Conservation (phyloP, 805 yeast species). For the Priceomyces carsonii region DNA sequence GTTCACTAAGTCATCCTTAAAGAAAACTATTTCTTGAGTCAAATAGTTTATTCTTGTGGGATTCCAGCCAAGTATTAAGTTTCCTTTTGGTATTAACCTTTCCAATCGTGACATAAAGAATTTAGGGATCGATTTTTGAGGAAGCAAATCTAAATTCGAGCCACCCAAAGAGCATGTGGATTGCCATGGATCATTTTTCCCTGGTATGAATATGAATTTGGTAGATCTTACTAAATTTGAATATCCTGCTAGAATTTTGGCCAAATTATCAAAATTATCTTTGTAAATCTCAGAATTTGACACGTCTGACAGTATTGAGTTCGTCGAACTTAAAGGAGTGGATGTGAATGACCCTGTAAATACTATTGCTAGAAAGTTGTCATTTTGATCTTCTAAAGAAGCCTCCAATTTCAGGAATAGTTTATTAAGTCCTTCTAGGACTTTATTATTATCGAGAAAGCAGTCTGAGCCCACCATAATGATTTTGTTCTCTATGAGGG, state of each 20-base stretch:
- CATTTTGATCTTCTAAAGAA: conserved; percentile 36
- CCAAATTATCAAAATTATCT: conserved; percentile 70
- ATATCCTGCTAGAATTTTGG: conserved; percentile 59
- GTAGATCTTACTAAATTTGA: conserved; percentile 53
- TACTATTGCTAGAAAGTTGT: conserved; percentile 64
- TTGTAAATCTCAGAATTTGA: conserved; percentile 60
- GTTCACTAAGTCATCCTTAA: conserved; percentile 70
- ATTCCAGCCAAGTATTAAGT: conserved; percentile 54
- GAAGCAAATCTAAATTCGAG: conserved; percentile 42
- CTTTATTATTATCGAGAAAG: conserved; percentile 57
- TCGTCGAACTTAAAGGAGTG: conserved; percentile 58
- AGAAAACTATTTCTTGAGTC: conserved; percentile 77
- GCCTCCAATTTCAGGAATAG: conserved; percentile 54
- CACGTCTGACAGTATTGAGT: conserved; percentile 48
- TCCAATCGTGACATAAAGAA: conserved; percentile 69
- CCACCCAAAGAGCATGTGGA: conserved; percentile 64
- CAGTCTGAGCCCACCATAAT: conserved; percentile 77
- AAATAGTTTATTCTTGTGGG: conserved; percentile 79
- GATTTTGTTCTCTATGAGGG: conserved; percentile 56
- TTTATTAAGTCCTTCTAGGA: conserved; percentile 65
- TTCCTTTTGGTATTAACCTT: conserved; percentile 39
- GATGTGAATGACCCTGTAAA: conserved; percentile 81
- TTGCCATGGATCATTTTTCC: conserved; percentile 93
- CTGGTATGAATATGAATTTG: conserved; percentile 78
- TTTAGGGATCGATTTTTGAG: conserved; percentile 70